Percentiles rank a stretch among this genome's conserved stretches.
phyloP scores from a whole-genome alignment of 805 yeast genomes.

The Tetrapisispora taiwanensis region DNA sequence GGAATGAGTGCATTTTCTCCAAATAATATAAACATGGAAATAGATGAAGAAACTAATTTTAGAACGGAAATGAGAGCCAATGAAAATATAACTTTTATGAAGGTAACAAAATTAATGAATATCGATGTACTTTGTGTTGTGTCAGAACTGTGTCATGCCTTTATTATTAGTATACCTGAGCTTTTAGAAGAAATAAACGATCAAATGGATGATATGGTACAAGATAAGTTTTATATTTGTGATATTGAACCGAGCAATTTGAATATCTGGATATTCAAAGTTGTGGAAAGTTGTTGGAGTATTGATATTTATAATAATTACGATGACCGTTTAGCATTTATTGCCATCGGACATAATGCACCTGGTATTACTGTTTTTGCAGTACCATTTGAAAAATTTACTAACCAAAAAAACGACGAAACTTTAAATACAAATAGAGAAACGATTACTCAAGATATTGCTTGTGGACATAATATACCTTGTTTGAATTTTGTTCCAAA shows the following conservation, averaged over 20 bases:
- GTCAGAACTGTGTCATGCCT: slow-evolving; percentile 44
- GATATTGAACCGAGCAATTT: not conserved
- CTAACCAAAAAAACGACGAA: too few species aligned
- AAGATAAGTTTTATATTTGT: too few species aligned
- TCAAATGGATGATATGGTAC: not conserved
- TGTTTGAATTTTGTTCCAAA: slow-evolving; percentile 11
- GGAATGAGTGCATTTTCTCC: not conserved
- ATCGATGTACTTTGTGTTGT: slow-evolving; percentile 40
- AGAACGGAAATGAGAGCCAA: not conserved
- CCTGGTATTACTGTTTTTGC: slow-evolving; percentile 16
- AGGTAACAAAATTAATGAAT: slow-evolving; percentile 29
- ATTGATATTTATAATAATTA: slow-evolving; percentile 10
- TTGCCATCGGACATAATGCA: slow-evolving; percentile 18
- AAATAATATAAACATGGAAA: not conserved
- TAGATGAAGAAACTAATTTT: not conserved
- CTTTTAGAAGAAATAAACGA: slow-evolving; percentile 15
- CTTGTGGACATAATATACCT: slow-evolving; percentile 14
- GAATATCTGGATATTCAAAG: slow-evolving; percentile 5
- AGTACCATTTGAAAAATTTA: not conserved
- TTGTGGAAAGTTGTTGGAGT: slow-evolving; percentile 18
- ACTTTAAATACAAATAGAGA: not conserved
- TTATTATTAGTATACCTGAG: slow-evolving; percentile 30
- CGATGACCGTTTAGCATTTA: slow-evolving; percentile 1
- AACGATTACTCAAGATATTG: slow-evolving; percentile 1
- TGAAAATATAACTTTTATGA: slow-evolving; percentile 37